Evolutionary conservation across 2,329 filamentous ascomycete genomes (phyloP).

Genomic region (Botrytis paeoniae): DNA sequence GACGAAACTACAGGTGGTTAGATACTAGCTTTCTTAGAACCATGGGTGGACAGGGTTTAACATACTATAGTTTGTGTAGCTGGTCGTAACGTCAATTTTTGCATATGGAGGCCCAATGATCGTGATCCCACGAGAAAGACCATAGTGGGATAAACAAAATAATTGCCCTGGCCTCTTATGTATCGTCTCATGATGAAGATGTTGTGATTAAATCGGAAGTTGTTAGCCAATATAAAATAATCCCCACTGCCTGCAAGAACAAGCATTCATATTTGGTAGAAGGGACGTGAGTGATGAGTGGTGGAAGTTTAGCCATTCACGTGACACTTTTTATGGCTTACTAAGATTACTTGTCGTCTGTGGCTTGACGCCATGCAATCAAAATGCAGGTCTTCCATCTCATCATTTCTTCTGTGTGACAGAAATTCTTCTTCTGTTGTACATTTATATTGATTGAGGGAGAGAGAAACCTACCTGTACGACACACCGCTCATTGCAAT

Average conservation of each 20-base stretch:
- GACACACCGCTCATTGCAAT: neutral
- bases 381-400: neutral
- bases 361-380: constrained; percentile 2
- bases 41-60: neutral
- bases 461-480: neutral
- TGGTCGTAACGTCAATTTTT: neutral
- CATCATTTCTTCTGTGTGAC: neutral
- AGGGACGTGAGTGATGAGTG: neutral
- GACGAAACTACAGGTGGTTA: neutral
- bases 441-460: neutral
- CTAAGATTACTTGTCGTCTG: neutral
- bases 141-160: neutral
- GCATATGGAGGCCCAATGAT: neutral
- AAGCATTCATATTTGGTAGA: neutral
- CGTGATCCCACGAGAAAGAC: neutral
- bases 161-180: neutral
- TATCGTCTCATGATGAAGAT: neutral
- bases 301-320: neutral
- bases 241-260: neutral
- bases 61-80: neutral
- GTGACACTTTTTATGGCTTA: neutral
- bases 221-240: neutral
- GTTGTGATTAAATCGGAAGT: neutral
- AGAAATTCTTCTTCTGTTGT: neutral
- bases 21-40: neutral